Evolutionary conservation across 2,329 filamentous ascomycete genomes (phyloP), one percentile per base, ranked within the genome.

Genomic region (Sporothrix curviconia): DNA sequence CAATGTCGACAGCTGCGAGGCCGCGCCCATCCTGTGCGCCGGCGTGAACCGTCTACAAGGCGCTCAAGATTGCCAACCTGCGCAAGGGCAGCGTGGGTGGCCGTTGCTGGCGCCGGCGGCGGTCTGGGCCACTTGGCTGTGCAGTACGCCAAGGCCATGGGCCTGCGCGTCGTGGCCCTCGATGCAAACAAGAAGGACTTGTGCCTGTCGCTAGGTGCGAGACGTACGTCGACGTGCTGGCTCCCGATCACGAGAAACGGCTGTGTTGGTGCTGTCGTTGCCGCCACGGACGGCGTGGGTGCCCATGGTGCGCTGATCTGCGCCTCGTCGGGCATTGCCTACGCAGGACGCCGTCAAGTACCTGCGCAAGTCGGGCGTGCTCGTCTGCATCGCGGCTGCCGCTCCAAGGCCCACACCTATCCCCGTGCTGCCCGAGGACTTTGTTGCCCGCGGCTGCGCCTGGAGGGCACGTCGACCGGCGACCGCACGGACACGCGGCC

Each of bases 81-180:
- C 74, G 78, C 37, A 80, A 85, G 0, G 88, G 87, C 7, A 82
- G 90, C 70, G n/a, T 85, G 78, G 43, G 80, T 91, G 28, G 86
- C 85, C 56, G 84, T 91, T 62, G 84, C 88, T 55, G 88, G 88
- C 67, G 87, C 86, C 22, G 87, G 87, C 61, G 87, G 88, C 69
- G 87, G 87, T 59, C 77, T 91, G 42, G 87, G 87, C 32, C 63
- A 66, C 57, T 76, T 95, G 63, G 90, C 90, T 22, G 78, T 87
- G 65, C 92, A 96, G 75, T 96, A 95, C 73, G 90, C 89, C 55
- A 89, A 86, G 72, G 92, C 91, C 42, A 95, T 96, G 91, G 90
- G 91, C 59, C 76, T 95, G 53, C 79, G 85, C 62, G 77, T 84
- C 63, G 85, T 96, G 66, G 90, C 86, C 65, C 91, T 96, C 64